Evolutionary conservation across 2,329 filamentous ascomycete species (phyloP).

Genomic region (Alternaria postmessia): DNA sequence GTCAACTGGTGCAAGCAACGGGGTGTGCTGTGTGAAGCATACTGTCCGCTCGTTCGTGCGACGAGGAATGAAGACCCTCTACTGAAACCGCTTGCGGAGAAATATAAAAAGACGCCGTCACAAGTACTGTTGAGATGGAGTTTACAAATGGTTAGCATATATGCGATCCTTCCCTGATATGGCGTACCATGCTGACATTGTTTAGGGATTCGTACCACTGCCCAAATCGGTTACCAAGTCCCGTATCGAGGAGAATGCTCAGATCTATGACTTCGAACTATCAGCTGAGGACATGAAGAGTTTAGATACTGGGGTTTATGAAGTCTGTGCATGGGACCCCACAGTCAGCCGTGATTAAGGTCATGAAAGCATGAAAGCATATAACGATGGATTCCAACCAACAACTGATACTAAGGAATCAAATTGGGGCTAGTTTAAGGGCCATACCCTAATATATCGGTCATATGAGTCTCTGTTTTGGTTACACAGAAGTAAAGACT

Average conservation of each 20-base stretch:
- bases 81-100: slow-evolving; percentile 61
- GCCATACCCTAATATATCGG: not conserved
- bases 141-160: slow-evolving; percentile 45
- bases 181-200: not conserved
- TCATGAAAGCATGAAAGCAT: not conserved
- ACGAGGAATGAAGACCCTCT: slow-evolving; percentile 62
- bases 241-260: slow-evolving; percentile 67
- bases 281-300: slow-evolving; percentile 65
- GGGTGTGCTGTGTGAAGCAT: slow-evolving; percentile 58
- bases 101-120: slow-evolving; percentile 65
- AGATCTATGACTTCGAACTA: slow-evolving; percentile 68
- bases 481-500: not conserved
- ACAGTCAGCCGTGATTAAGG: slow-evolving; percentile 52
- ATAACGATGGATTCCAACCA: not conserved
- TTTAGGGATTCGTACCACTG: slow-evolving; percentile 67
- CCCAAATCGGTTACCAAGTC: slow-evolving; percentile 69
- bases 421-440: not conserved
- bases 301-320: slow-evolving; percentile 63
- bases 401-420: not conserved
- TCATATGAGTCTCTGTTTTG: not conserved
- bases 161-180: too few species aligned
- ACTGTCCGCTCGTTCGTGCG: slow-evolving; percentile 56
- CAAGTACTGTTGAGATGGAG: slow-evolving; percentile 70
- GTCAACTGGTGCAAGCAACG: slow-evolving; percentile 74
- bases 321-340: slow-evolving; percentile 68